Percentiles rank a stretch among this genome's conserved stretches.
phyloP scores from a whole-genome alignment of 2,329 filamentous ascomycete species.

The Colletotrichum limetticola region DNA sequence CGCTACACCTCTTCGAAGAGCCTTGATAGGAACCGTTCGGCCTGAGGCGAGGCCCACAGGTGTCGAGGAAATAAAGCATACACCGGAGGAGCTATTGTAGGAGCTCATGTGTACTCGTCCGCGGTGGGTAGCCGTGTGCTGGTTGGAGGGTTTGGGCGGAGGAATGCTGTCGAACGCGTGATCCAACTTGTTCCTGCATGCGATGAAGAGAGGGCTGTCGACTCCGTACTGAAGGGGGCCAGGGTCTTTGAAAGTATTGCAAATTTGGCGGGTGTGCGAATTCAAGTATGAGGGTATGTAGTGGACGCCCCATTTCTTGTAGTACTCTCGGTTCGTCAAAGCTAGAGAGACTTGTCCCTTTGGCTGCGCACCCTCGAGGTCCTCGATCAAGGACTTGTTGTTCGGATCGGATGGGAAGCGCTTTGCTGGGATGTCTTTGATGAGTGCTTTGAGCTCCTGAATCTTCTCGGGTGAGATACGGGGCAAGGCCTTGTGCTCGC shows the following conservation, averaged over 20 bases:
- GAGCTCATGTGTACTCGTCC: slow-evolving; percentile 50
- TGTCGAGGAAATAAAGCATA: slow-evolving; percentile 65
- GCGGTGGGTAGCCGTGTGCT: neutral
- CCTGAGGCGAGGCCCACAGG: slow-evolving; percentile 57
- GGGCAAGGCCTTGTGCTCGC: slow-evolving; percentile 47
- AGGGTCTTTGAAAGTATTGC: slow-evolving; percentile 71
- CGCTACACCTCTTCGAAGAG: slow-evolving; percentile 55
- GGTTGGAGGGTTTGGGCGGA: slow-evolving; percentile 52
- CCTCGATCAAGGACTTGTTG: slow-evolving; percentile 60
- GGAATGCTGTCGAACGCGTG: slow-evolving; percentile 59
- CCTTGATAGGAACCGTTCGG: slow-evolving; percentile 50
- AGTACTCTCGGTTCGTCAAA: slow-evolving; percentile 50
- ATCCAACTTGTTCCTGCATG: slow-evolving; percentile 61
- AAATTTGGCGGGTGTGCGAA: slow-evolving; percentile 66
- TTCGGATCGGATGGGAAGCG: slow-evolving; percentile 45
- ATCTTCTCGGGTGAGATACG: neutral
- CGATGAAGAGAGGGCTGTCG: slow-evolving; percentile 61
- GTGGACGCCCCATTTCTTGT: slow-evolving; percentile 64
- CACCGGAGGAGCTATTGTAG: slow-evolving; percentile 54
- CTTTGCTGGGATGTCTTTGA: slow-evolving; percentile 48
- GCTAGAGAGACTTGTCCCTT: slow-evolving; percentile 63
- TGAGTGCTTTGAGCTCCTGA: slow-evolving; percentile 43
- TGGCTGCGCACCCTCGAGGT: slow-evolving; percentile 56
- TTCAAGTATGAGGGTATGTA: slow-evolving; percentile 67
- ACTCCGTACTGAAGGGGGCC: slow-evolving; percentile 66